Conservation (phyloP, 306 rosid genomes). For the Vachellia pachyceras region DNA sequence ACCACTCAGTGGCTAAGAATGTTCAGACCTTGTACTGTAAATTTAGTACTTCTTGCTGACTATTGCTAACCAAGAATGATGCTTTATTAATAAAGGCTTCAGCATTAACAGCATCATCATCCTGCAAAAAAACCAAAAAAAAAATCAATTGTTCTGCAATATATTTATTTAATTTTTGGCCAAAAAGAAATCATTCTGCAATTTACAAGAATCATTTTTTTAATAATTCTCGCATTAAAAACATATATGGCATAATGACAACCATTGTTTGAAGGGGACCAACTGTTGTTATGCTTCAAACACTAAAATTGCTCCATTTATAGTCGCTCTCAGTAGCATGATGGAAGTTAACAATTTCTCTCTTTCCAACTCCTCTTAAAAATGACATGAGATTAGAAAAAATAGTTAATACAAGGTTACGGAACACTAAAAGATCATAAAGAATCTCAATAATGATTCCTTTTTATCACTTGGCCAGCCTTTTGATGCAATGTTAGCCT, state of each 20-base stretch:
- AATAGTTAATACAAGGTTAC: background rate
- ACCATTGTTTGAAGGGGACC: conserved; percentile 5
- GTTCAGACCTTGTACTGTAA: conserved; percentile 85
- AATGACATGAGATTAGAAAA: conserved; percentile 1
- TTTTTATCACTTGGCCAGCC: conserved; percentile 23
- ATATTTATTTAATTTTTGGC: too few relatives aligned
- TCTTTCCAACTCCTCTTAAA: background rate
- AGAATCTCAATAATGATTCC: background rate
- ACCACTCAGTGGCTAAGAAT: conserved; percentile 29
- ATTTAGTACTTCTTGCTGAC: conserved; percentile 92
- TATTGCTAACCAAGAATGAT: conserved; percentile 92
- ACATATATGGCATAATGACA: conserved; percentile 1
- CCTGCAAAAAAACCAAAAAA: conserved; percentile 56
- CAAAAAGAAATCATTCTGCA: background rate
- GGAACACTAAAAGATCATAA: background rate
- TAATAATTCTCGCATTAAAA: conserved; percentile 11
- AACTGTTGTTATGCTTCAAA: background rate
- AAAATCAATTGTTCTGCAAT: background rate
- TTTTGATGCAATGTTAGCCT: conserved; percentile 16
- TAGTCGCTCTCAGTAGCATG: background rate
- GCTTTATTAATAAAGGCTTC: conserved; percentile 98
- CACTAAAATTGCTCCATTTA: conserved; percentile 4
- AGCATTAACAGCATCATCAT: conserved; percentile 95
- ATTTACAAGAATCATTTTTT: background rate
- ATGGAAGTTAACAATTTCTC: background rate